A percentile compares a stretch with the other conserved stretches of the same genome.
phyloP scores from a whole-genome alignment of 305 asterid genomes.

The Fraxinus sp. region DNA sequence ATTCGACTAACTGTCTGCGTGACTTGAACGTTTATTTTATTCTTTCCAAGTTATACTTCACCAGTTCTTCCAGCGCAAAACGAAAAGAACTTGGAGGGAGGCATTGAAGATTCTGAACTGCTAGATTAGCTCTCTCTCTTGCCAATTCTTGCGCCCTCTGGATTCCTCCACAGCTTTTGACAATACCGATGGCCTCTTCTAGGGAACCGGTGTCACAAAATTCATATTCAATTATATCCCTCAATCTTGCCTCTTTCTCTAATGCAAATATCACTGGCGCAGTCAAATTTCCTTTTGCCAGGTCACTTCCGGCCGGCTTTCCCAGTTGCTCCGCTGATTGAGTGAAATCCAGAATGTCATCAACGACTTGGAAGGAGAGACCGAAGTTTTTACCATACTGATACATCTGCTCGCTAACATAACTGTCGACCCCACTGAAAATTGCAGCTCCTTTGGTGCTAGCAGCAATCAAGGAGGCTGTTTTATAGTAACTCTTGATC shows the following conservation, averaged over 20 bases:
- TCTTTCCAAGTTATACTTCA: slow-evolving; percentile 70
- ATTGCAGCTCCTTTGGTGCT: slow-evolving; percentile 94
- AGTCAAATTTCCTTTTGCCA: slow-evolving; percentile 76
- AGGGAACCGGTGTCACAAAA: slow-evolving; percentile 76
- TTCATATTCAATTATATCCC: slow-evolving; percentile 76
- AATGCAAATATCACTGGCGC: slow-evolving; percentile 89
- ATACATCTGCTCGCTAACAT: slow-evolving; percentile 66
- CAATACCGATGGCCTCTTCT: slow-evolving; percentile 65
- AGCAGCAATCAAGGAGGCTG: slow-evolving; percentile 90
- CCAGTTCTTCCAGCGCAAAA: slow-evolving; percentile 63
- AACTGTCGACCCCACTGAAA: slow-evolving; percentile 61
- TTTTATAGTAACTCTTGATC: slow-evolving; percentile 87
- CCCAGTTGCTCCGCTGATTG: slow-evolving; percentile 92
- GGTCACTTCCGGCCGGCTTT: slow-evolving; percentile 87
- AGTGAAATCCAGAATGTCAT: slow-evolving; percentile 82
- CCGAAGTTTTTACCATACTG: slow-evolving; percentile 90
- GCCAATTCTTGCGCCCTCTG: slow-evolving; percentile 77
- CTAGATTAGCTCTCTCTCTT: slow-evolving; percentile 62
- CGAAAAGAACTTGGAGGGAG: slow-evolving; percentile 62
- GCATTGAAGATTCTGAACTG: slow-evolving; percentile 59
- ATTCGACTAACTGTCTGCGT: too few species aligned
- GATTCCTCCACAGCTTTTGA: slow-evolving; percentile 69
- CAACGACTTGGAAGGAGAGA: slow-evolving; percentile 82
- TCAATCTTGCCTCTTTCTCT: slow-evolving; percentile 58
- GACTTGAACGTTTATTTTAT: slow-evolving; percentile 40